Base-by-base conservation (phyloP, 192 early-diverging fungal genomes). In the Entomortierella beljakovae region DNA sequence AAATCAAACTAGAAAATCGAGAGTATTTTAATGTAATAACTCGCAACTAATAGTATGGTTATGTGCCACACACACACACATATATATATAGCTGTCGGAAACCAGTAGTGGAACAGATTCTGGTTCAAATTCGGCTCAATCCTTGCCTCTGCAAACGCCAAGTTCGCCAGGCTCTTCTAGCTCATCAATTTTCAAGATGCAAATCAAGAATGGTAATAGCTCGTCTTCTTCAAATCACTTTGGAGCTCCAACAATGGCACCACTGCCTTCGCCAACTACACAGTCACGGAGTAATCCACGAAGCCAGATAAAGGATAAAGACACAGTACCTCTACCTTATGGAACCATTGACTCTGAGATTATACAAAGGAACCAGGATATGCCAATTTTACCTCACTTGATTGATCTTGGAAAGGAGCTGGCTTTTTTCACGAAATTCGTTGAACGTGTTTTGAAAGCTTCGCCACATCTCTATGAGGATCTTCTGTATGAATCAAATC, bases 341-440 rank as follows among this genome's bases (percentile, higher is more conserved):
- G 71, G 71, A 18, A n/a, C 20, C 18, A 61, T 60, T n/a, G 64
- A 66, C 13, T 54, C 23, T 2, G 64, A 33, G 23, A 61, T 32
- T 0, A 3, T 79, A 33, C 67, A 70, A 18, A 26, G 34, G 5
- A 59, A 55, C 13, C 75, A 69, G 53, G 75, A 79, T 37, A 48
- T 79, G 61, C 75, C 68, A 22, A 37, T 59, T 23, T 35, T 79
- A 28, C 75, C 75, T 0, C 75, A 79, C 38, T 9, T 79, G 62
- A 79, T 79, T 38, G 75, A 79, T 32, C 18, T 79, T 6, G 75
- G 67, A 5, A 79, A 68, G 23, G 75, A 79, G 26, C 42, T 79
- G 31, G 67, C 75, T 6, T 55, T 59, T 43, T 79, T 79, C 62
- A 64, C 75, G 9, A 70, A 61, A 13, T 70, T 68, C 0, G 66